These are phyloP conservation scores for Paramarasmius palmivorus DNA, from an alignment of 1,284 basidiomycete species.

Conservation along the genomic window DNA sequence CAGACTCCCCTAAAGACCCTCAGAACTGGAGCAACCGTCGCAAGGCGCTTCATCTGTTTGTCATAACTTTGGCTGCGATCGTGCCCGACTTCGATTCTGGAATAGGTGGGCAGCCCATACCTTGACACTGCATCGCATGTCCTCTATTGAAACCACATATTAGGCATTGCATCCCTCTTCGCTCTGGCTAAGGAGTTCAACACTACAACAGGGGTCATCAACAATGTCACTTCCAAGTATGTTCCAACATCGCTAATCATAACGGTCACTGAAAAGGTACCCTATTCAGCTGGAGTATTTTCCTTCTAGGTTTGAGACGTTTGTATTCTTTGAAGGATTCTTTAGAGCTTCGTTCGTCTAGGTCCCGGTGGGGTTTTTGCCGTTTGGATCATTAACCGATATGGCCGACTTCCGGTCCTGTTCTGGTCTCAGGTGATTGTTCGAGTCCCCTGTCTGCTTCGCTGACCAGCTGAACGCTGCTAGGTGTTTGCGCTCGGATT, in stretches of 20 bases:
- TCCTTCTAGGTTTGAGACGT: background rate
- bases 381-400: constrained; percentile 50
- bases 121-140: background rate
- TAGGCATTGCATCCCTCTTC: constrained; percentile 57
- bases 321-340: background rate
- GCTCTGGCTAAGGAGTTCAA: constrained; percentile 51
- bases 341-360: constrained; percentile 16
- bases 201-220: constrained; percentile 55
- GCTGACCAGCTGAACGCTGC: background rate
- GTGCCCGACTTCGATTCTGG: constrained; percentile 54
- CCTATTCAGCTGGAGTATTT: no score
- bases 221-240: constrained; percentile 54
- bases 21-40: constrained; percentile 44
- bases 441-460: background rate
- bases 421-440: constrained; percentile 18
- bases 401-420: constrained; percentile 17
- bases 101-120: constrained; percentile 47
- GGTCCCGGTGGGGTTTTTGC: constrained; percentile 65
- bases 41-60: constrained; percentile 48
- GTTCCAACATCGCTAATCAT: no score
- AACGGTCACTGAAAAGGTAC: no score
- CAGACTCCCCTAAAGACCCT: constrained; percentile 52
- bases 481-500: constrained; percentile 49
- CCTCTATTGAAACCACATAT: background rate
- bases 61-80: constrained; percentile 53